Conservation (phyloP, 192 early-diverging fungal genomes). For the Mortierella hygrophila region DNA sequence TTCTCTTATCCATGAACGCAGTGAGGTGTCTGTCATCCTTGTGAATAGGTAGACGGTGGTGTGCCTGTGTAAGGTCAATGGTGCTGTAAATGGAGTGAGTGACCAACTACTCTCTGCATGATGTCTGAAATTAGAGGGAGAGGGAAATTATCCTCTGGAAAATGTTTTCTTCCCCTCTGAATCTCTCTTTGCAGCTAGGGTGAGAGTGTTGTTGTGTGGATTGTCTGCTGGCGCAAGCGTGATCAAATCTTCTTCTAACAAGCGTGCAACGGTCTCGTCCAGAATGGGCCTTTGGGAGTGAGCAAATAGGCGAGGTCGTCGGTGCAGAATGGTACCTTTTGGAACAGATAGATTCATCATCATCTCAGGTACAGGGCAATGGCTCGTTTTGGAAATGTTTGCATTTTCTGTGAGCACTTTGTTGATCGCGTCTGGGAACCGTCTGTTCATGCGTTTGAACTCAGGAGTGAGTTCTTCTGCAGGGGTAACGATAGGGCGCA, state of each 20-base stretch:
- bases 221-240: background rate
- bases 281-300: background rate
- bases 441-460: background rate
- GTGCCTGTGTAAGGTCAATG: slow-evolving; percentile 7
- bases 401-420: background rate
- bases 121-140: slow-evolving; percentile 17
- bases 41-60: slow-evolving; percentile 17
- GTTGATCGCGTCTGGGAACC: background rate
- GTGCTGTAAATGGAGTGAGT: background rate
- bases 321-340: background rate
- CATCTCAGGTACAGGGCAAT: background rate
- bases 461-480: background rate
- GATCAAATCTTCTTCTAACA: slow-evolving; percentile 1
- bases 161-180: background rate
- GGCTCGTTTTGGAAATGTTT: background rate
- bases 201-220: too few relatives aligned
- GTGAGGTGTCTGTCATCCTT: slow-evolving; percentile 9
- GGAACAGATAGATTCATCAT: background rate
- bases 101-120: background rate
- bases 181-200: background rate
- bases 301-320: background rate
- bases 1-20: background rate
- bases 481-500: background rate
- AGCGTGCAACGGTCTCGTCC: background rate
- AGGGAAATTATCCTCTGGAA: slow-evolving; percentile 13